A percentile compares a stretch with the other conserved stretches of the same genome.
phyloP scores from a whole-genome alignment of 2,329 filamentous ascomycete genomes.

The Diaporthe sp. region DNA sequence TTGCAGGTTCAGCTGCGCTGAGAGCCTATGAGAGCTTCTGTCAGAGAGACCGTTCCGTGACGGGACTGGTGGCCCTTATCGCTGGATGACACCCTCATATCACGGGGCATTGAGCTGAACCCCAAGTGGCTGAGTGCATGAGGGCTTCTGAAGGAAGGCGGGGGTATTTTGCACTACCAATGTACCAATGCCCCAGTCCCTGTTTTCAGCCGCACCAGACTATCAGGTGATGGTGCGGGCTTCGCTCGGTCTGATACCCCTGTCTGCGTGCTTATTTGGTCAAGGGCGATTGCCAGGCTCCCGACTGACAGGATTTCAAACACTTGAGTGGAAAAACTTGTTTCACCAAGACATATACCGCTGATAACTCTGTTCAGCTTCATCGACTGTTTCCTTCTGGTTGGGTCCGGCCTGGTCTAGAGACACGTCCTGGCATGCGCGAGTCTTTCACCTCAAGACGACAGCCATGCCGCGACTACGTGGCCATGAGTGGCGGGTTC shows the following conservation, averaged over 20 bases:
- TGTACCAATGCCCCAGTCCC: neutral
- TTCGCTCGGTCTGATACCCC: neutral
- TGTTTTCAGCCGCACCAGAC: conserved; percentile 1
- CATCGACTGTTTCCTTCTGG: neutral
- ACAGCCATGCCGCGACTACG: neutral
- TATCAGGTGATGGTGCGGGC: neutral
- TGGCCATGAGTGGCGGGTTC: neutral
- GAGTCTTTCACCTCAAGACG: neutral
- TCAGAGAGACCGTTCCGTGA: neutral
- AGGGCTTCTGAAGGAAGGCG: neutral
- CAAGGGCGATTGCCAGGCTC: neutral
- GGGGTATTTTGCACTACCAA: too few species aligned
- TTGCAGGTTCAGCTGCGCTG: neutral
- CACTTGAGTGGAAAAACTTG: neutral
- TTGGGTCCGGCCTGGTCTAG: neutral
- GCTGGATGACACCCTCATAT: neutral
- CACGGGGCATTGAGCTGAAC: neutral
- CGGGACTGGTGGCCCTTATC: neutral
- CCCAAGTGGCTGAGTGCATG: neutral
- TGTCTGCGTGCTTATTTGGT: neutral
- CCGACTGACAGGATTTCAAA: neutral
- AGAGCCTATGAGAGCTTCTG: neutral
- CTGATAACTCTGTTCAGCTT: neutral
- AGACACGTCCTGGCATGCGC: neutral
- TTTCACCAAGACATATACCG: neutral